These are phyloP conservation scores for Elymus sibiricus DNA, from an alignment of 176 grass and related monocot species.

Conservation along the genomic window DNA sequence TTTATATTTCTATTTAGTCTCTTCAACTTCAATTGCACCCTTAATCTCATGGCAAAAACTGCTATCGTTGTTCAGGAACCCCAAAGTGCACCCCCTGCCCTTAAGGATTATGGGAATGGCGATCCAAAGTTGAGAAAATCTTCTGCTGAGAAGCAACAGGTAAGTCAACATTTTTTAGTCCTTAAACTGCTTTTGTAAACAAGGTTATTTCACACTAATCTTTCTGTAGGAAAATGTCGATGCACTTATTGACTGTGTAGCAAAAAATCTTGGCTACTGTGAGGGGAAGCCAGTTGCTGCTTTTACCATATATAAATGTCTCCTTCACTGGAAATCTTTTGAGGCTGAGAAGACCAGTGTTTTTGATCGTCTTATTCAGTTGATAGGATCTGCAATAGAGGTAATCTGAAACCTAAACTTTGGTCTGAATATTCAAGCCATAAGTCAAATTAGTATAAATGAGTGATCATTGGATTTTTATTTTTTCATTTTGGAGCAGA, in stretches of 20 bases:
- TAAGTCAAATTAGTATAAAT: neutral
- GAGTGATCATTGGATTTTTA: neutral
- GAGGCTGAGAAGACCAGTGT: slow-evolving; percentile 95
- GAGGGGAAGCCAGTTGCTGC: slow-evolving; percentile 90
- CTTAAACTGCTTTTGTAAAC: slow-evolving; percentile 27
- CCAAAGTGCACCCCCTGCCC: slow-evolving; percentile 85
- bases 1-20: neutral
- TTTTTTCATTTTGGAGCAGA: neutral
- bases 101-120: slow-evolving; percentile 64
- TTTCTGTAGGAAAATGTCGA: slow-evolving; percentile 83
- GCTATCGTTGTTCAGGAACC: slow-evolving; percentile 62
- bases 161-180: slow-evolving; percentile 37
- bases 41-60: slow-evolving; percentile 21
- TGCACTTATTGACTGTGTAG: slow-evolving; percentile 71
- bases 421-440: neutral
- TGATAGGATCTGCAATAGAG: slow-evolving; percentile 96
- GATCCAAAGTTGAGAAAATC: slow-evolving; percentile 74
- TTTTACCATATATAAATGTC: slow-evolving; percentile 94
- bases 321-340: slow-evolving; percentile 98
- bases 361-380: slow-evolving; percentile 96
- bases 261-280: slow-evolving; percentile 81
- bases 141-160: slow-evolving; percentile 70
- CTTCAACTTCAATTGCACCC: neutral
- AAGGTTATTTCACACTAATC: slow-evolving; percentile 30
- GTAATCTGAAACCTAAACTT: slow-evolving; percentile 46